Percentiles rank a stretch among this genome's conserved stretches.
Conservation (phyloP, 305 asterid species). For the Caryopteris hybrid region DNA sequence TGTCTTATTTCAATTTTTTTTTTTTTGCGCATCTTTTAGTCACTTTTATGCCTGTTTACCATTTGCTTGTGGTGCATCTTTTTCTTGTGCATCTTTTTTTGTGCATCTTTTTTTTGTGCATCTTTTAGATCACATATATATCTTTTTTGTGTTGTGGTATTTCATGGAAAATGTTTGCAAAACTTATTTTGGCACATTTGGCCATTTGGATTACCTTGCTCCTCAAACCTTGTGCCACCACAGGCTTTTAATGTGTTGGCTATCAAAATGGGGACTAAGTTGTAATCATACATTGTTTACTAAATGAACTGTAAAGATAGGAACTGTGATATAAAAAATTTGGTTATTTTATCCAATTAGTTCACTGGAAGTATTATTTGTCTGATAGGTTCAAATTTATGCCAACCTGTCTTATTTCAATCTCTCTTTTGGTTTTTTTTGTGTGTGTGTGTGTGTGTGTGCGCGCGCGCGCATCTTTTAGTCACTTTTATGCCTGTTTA, state of each 20-base stretch:
- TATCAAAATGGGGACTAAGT: no score
- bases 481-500: no score
- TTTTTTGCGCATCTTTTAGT: not conserved
- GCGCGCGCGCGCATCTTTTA: no score
- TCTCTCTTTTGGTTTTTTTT: no score
- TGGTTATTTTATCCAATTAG: not conserved
- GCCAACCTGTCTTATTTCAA: no score
- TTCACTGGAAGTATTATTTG: not conserved
- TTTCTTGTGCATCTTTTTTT: not conserved
- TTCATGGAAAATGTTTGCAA: not conserved
- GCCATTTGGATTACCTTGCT: not conserved
- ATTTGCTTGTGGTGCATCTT: not conserved
- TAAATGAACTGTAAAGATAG: not conserved
- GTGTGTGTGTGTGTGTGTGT: no score
- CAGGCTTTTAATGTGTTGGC: not conserved
- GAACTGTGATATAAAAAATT: not conserved
- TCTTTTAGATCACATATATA: not conserved
- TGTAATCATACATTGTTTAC: no score
- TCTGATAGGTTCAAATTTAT: not conserved
- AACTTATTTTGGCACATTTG: not conserved
- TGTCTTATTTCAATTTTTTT: no score
- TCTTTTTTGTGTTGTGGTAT: not conserved
- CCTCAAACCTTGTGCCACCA: not conserved
- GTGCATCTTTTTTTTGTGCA: no score
- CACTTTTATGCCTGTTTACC: no score